Evolutionary conservation across 495 filamentous ascomycete genomes (phyloP), one percentile per base, ranked within the genome.

Genomic region (Penicillium egyptiacum): DNA sequence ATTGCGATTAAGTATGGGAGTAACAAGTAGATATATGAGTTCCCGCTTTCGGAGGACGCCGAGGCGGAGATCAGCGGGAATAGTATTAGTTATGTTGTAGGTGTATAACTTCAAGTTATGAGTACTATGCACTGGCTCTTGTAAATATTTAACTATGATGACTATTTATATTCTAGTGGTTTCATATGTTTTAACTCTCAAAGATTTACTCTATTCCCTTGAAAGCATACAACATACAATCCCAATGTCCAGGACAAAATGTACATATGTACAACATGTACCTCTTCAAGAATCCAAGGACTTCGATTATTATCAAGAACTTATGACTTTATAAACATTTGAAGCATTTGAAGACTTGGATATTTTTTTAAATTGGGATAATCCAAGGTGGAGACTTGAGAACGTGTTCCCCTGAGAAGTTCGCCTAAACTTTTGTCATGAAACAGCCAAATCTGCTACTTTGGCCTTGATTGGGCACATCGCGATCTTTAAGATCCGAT

Each of bases 21-120:
- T 25, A 23, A 0, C n/a, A 23, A 19, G 17, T 17, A 46, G 45
- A 46, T 52, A 50, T 62, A 9, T 48, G 45, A 16, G 35, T 22
- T 45, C 62, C 62, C 64, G 55, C 63, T 65, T 58, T 74, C 71
- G 69, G 71, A 53, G 62, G 58, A 59, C 67, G 66, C 70, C 70
- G 69, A 70, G 39, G 57, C 64, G 60, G 59, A 56, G 58, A 52
- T 26, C 58, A 44, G 61, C 61, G 61, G 51, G 25, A 23, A 50
- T 31, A 50, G 6, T n/a, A n/a, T n/a, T n/a, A n/a, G n/a, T n/a
- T n/a, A 26, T 2, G 25, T 26, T 1, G 7, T 8, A 26, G 7
- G 26, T 28, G 26, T 28, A 28, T 23, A 2, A 16, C 22, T 50
- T 39, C 31, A 19, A 16, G 28, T 30, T 30, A 30, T 30, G n/a